Evolutionary conservation across 2,329 filamentous ascomycete genomes (phyloP), one percentile per base, ranked within the genome.

Genomic region (Paraphaeosphaeria sporulosa): DNA sequence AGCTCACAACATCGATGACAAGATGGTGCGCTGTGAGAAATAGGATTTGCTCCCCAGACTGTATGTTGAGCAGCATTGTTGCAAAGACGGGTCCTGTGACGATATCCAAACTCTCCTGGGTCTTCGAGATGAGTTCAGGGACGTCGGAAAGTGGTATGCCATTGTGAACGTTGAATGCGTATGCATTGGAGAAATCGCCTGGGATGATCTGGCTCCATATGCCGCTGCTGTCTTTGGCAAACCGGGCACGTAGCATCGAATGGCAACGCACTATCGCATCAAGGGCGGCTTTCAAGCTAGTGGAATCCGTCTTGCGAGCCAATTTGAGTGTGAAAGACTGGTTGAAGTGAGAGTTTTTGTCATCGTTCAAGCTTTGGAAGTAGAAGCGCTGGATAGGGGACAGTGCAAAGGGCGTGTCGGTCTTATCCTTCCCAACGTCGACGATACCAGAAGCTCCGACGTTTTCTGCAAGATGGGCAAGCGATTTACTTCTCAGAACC

Each of bases 341-440:
- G 57, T 83, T 83, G 70, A 81, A 82, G 25, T 78, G 78, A 6
- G 67, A 65, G 19, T 79, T 69, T 3, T 75, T 76, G 1, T 77
- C 65, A 13, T 68, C 58, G 9, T 63, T 63, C 34, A 65, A 66
- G 2, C 62, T 67, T n/a, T 76, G 58, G 58, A 83, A 81, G 58
- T 81, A 82, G 38, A 82, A 69, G 19, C 75, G 69, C 57, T 84
- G 82, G 23, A 83, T 79, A 0, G 82, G 82, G 0, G 81, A 80
- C 1, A 84, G 65, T 0, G 69, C 67, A 55, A 82, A 84, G 0
- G 67, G 67, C n/a, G 65, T 65, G 40, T 78, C 65, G 67, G 51
- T 59, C 40, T 67, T 44, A 30, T 72, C 74, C 23, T 56, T 60
- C 2, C 19, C 61, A 8, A 69, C 55, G 38, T 66, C 57, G 0